Percentiles rank a stretch among this genome's conserved stretches.
Conservation (phyloP, 1,139 yeast genomes). For the Hanseniaspora gamundiae region DNA sequence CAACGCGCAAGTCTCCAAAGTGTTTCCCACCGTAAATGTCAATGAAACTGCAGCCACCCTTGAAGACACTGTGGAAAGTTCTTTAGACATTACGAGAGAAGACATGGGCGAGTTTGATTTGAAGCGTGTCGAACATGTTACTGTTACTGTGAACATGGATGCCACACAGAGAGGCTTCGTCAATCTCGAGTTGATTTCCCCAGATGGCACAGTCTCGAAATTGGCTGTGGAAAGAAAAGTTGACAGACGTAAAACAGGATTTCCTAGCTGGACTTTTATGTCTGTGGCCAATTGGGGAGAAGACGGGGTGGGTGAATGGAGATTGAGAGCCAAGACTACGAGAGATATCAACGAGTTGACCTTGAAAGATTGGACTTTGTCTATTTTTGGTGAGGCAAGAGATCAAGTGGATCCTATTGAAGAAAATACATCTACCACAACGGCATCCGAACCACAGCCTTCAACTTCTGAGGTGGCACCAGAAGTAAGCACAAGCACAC, state of each 20-base stretch:
- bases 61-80: slow-evolving; percentile 27
- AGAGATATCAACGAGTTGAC: slow-evolving; percentile 32
- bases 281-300: slow-evolving; percentile 99
- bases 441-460: too few relatives aligned
- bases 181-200: slow-evolving; percentile 55
- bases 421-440: background rate
- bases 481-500: slow-evolving; percentile 2
- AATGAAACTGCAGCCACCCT: slow-evolving; percentile 11
- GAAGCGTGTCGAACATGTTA: slow-evolving; percentile 72
- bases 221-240: slow-evolving; percentile 58
- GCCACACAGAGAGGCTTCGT: slow-evolving; percentile 61
- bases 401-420: slow-evolving; percentile 37
- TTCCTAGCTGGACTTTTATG: slow-evolving; percentile 83
- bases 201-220: slow-evolving; percentile 60
- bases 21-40: slow-evolving; percentile 27
- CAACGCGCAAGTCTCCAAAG: slow-evolving; percentile 83
- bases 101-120: slow-evolving; percentile 47
- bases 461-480: too few relatives aligned
- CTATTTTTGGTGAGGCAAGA: slow-evolving; percentile 69
- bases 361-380: slow-evolving; percentile 62
- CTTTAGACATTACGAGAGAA: slow-evolving; percentile 36
- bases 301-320: slow-evolving; percentile 73
- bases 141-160: slow-evolving; percentile 62
- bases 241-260: slow-evolving; percentile 51
- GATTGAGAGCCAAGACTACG: slow-evolving; percentile 43